Evolutionary conservation across 1,139 yeast species (phyloP).

Genomic region (Pichia sorboxylosa): DNA sequence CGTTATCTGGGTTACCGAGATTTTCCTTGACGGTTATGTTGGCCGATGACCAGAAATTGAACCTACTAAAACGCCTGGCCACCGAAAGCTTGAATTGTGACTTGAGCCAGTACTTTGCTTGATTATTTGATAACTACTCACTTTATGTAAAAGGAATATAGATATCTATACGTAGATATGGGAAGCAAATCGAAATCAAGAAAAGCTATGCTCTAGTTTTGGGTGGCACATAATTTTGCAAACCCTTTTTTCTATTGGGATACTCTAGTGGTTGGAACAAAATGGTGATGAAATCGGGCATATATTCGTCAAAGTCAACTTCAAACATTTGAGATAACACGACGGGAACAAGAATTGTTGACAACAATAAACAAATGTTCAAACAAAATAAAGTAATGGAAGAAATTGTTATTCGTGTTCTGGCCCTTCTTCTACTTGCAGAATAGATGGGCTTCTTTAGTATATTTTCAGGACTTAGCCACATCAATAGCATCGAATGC

Average conservation of each 20-base stretch:
- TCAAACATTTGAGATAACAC: conserved; percentile 25
- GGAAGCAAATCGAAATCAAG: not conserved
- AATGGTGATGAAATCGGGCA: conserved; percentile 27
- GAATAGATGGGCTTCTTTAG: conserved; percentile 31
- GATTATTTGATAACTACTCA: no score
- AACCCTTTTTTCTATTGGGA: conserved; percentile 28
- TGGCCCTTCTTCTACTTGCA: conserved; percentile 16
- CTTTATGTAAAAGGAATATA: no score
- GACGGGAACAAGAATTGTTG: conserved; percentile 30
- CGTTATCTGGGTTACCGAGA: conserved; percentile 17
- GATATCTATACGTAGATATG: not conserved
- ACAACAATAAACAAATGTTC: conserved; percentile 23
- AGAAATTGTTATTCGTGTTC: conserved; percentile 23
- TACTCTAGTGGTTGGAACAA: conserved; percentile 34
- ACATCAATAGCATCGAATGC: conserved; percentile 48
- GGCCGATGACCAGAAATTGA: conserved; percentile 5
- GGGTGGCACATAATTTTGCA: conserved; percentile 23
- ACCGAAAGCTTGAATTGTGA: conserved; percentile 1
- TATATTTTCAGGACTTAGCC: conserved; percentile 46
- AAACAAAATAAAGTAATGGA: conserved; percentile 29
- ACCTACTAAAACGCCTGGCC: conserved; percentile 2
- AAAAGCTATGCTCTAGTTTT: no score
- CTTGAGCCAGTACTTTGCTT: no score
- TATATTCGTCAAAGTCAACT: conserved; percentile 28
- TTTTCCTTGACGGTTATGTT: conserved; percentile 19